Conservation (phyloP, 306 rosid species). For the Boehmeria nivea region DNA sequence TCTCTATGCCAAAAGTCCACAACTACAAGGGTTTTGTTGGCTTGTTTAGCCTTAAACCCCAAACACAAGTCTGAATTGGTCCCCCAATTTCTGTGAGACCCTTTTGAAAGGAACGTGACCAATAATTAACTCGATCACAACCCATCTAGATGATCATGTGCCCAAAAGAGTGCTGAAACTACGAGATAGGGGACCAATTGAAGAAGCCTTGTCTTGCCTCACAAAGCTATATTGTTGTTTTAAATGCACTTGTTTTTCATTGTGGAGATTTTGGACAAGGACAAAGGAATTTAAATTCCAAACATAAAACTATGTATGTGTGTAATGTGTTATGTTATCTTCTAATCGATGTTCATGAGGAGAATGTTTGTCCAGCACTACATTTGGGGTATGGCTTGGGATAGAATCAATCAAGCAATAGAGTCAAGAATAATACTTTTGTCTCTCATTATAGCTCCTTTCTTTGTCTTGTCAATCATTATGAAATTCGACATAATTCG, state of each 20-base stretch:
- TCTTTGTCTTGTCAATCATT: neutral
- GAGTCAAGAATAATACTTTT: no score
- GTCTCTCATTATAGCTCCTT: neutral
- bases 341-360: neutral
- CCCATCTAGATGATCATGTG: conserved; percentile 13
- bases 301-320: no score
- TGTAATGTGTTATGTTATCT: neutral
- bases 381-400: no score
- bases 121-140: neutral
- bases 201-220: no score
- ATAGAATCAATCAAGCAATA: no score
- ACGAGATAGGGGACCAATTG: neutral
- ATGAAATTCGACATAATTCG: neutral
- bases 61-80: conserved; percentile 34
- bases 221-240: neutral
- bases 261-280: neutral
- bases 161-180: no score
- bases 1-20: neutral
- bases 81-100: conserved; percentile 18
- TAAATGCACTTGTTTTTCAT: neutral
- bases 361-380: neutral
- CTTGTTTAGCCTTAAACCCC: neutral
- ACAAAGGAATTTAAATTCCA: no score
- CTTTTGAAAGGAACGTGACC: conserved; percentile 14
- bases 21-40: neutral